Percentiles rank a stretch among this genome's conserved stretches.
Conservation (phyloP, 2,329 filamentous ascomycete genomes). For the Scedosporium apiospermum region DNA sequence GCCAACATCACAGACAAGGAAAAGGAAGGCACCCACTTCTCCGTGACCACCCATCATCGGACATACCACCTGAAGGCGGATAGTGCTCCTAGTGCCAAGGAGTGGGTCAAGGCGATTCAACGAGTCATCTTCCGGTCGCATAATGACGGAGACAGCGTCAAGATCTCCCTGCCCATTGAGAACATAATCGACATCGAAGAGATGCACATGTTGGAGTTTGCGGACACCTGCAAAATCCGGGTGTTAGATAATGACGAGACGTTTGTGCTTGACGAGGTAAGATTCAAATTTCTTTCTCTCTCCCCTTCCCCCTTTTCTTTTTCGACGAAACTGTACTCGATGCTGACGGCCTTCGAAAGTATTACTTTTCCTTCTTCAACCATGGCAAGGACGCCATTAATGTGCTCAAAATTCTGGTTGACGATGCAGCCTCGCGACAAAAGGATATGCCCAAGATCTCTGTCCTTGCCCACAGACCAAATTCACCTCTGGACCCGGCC, state of each 20-base stretch:
- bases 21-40: constrained; percentile 68
- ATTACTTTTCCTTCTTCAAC: constrained; percentile 94
- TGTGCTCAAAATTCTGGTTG: constrained; percentile 63
- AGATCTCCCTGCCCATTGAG: constrained; percentile 81
- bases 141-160: constrained; percentile 94
- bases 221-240: constrained; percentile 86
- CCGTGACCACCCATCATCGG: constrained; percentile 70
- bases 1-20: constrained; percentile 70
- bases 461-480: background rate
- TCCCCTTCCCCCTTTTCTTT: background rate
- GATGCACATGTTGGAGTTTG: constrained; percentile 80
- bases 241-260: constrained; percentile 92
- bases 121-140: constrained; percentile 92
- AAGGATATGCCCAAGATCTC: constrained; percentile 4
- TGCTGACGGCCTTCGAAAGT: constrained; percentile 37
- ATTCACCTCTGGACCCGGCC: constrained; percentile 6
- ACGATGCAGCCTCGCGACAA: constrained; percentile 44
- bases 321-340: background rate
- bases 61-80: constrained; percentile 86
- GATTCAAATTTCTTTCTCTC: constrained; percentile 10
- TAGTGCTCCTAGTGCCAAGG: constrained; percentile 76
- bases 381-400: constrained; percentile 75
- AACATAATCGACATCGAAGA: constrained; percentile 92
- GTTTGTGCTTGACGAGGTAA: constrained; percentile 86
- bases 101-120: constrained; percentile 92